Evolutionary conservation across 2,329 filamentous ascomycete genomes (phyloP), one percentile per base, ranked within the genome.

Genomic region (Penicillium freii): DNA sequence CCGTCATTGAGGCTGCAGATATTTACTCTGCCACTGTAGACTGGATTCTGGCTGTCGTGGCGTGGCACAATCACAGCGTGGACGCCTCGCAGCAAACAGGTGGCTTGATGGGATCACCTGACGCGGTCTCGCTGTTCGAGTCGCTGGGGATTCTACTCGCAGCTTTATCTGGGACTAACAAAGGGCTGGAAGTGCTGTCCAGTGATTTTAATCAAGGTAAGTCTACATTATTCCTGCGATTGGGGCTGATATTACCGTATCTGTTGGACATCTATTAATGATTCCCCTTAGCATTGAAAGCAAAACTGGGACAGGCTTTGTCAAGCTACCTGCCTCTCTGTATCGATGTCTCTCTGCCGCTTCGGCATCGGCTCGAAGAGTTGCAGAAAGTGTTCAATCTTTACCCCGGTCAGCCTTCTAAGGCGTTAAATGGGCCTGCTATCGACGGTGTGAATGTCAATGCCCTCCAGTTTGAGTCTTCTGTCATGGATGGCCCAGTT

Each of bases 401-500:
- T n/a, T 76, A 73, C 52, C 70, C 70, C 7, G 66, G 80, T 69
- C 67, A 75, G 66, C 56, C 74, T 65, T 69, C 76, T 62, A 77
- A 77, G 56, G 42, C 68, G 11, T 67, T 81, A 44, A 74, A 78
- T 40, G 76, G 78, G 9, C 70, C 78, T 39, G 71, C 76, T 57
- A 75, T 77, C 57, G 71, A 72, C 1, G 71, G 71, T 29, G 69
- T 78, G 19, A 75, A 78, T 63, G 78, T 77, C 56, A 74, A 76
- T 40, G 74, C 77, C 19, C 70, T 84, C n/a, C 80, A 84, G 51
- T 79, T 84, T 38, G 80, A 84, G 60, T 74, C 78, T 15, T 76
- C 71, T 19, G 75, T 87, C 10, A 78, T 83, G 27, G 90, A 95
- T 49, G 76, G 92, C 10, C 88, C 89, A 4, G 79, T 86, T 31